Evolutionary conservation across 345 rosid species (phyloP).

Genomic region (Salix exigua): DNA sequence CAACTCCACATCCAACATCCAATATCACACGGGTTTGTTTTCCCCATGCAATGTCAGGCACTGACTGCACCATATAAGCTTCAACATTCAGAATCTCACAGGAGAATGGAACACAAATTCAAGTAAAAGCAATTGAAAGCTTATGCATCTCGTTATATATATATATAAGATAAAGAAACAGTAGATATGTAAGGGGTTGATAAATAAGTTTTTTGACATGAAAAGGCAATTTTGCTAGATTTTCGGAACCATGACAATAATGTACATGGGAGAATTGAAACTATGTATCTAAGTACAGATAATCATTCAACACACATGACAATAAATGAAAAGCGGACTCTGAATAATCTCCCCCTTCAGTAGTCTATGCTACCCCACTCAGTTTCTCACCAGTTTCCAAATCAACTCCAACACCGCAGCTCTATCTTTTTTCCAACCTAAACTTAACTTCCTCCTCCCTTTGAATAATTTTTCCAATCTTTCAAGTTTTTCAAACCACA

Average conservation of each 20-base stretch:
- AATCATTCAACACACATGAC: background rate
- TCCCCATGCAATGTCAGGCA: slow-evolving; percentile 81
- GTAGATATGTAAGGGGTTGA: background rate
- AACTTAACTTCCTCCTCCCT: background rate
- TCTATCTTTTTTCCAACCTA: background rate
- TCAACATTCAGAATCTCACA: slow-evolving; percentile 11
- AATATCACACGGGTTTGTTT: slow-evolving; percentile 71
- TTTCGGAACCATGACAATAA: background rate
- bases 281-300: background rate
- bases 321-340: background rate
- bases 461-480: background rate
- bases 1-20: slow-evolving; percentile 99
- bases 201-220: background rate
- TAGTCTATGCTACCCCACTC: background rate
- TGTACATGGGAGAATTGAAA: background rate
- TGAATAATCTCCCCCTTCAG: background rate
- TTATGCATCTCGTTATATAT: background rate
- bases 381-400: background rate
- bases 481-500: background rate
- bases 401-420: background rate
- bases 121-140: background rate
- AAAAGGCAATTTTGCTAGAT: background rate
- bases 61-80: slow-evolving; percentile 51
- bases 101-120: background rate
- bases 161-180: background rate